Percentiles rank a stretch among this genome's conserved stretches.
Evolutionary conservation across 1,139 yeast genomes (phyloP).

Genomic region (Entelexis sorbosivorans): DNA sequence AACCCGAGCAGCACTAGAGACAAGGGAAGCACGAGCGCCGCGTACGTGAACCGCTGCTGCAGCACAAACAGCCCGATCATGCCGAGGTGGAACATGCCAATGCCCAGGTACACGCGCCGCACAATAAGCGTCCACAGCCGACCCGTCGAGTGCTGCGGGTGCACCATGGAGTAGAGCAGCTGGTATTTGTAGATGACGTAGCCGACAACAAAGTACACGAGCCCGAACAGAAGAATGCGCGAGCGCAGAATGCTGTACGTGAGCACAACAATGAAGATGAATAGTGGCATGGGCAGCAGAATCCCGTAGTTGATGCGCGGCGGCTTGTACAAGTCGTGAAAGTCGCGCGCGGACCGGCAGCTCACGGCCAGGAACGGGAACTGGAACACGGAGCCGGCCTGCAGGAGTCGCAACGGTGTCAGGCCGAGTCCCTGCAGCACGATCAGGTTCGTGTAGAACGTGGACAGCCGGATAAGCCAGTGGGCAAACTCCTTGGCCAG

Average conservation of each 20-base stretch:
- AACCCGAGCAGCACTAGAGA: constrained; percentile 58
- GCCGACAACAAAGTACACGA: constrained; percentile 62
- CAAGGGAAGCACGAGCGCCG: constrained; percentile 61
- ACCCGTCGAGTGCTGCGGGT: constrained; percentile 83
- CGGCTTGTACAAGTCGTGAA: constrained; percentile 59
- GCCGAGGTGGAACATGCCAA: constrained; percentile 68
- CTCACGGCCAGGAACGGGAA: constrained; percentile 49
- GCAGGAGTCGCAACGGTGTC: constrained; percentile 63
- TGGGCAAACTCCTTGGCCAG: constrained; percentile 69
- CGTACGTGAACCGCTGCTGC: constrained; percentile 62
- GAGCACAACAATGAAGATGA: constrained; percentile 62
- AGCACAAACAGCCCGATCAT: constrained; percentile 85
- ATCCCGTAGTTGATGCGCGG: constrained; percentile 73
- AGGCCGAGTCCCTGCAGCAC: constrained; percentile 75
- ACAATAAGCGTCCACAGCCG: constrained; percentile 77
- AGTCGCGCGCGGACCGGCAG: constrained; percentile 58
- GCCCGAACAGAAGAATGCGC: constrained; percentile 61
- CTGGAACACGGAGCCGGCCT: constrained; percentile 54
- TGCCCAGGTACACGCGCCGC: constrained; percentile 59
- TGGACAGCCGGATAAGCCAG: constrained; percentile 55
- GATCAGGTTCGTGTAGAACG: constrained; percentile 73
- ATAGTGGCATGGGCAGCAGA: constrained; percentile 67
- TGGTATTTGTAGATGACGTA: constrained; percentile 74
- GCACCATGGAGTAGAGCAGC: constrained; percentile 65
- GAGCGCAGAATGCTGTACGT: constrained; percentile 66